Percentiles rank a stretch among this genome's conserved stretches.
These are phyloP conservation scores for Geotrichum europaeum DNA, from an alignment of 1,139 yeast species.

Conservation along the genomic window DNA sequence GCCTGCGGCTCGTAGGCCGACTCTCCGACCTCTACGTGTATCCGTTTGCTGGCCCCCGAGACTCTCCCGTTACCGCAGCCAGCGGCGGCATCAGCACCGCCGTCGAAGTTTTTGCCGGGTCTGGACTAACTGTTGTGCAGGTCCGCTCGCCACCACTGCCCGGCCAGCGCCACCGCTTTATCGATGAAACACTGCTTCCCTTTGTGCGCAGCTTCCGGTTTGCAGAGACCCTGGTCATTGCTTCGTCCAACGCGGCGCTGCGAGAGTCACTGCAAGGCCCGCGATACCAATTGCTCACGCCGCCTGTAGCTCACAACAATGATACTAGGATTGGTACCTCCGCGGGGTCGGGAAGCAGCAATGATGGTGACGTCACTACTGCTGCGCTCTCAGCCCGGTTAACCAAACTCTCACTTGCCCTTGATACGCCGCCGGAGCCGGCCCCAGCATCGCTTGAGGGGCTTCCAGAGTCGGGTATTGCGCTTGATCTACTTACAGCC, in stretches of 20 bases:
- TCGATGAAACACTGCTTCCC: slow-evolving; percentile 49
- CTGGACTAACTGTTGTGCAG: slow-evolving; percentile 56
- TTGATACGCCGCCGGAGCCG: slow-evolving; percentile 10
- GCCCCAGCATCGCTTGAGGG: slow-evolving; percentile 6
- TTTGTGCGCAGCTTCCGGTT: slow-evolving; percentile 42
- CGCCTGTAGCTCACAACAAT: not conserved
- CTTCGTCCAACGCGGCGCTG: slow-evolving; percentile 59
- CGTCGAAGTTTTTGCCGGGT: slow-evolving; percentile 44
- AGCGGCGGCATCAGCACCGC: slow-evolving; percentile 48
- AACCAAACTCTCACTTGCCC: slow-evolving; percentile 21
- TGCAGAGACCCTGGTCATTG: slow-evolving; percentile 50
- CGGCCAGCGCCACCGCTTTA: slow-evolving; percentile 49
- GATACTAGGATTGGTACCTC: not conserved
- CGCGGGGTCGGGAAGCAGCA: not conserved
- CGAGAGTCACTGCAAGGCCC: slow-evolving; percentile 18
- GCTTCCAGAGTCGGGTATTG: slow-evolving; percentile 33
- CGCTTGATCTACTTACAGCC: slow-evolving; percentile 24
- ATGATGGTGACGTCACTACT: not conserved
- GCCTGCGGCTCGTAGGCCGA: slow-evolving; percentile 46
- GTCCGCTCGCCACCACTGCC: slow-evolving; percentile 82
- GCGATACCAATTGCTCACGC: slow-evolving; percentile 12
- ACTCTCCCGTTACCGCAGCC: slow-evolving; percentile 31
- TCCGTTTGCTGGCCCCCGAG: slow-evolving; percentile 82
- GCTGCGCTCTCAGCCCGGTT: slow-evolving; percentile 22
- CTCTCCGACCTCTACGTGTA: slow-evolving; percentile 59